Base-by-base conservation (phyloP, 805 yeast genomes). In the Sungouiella thailandica region DNA sequence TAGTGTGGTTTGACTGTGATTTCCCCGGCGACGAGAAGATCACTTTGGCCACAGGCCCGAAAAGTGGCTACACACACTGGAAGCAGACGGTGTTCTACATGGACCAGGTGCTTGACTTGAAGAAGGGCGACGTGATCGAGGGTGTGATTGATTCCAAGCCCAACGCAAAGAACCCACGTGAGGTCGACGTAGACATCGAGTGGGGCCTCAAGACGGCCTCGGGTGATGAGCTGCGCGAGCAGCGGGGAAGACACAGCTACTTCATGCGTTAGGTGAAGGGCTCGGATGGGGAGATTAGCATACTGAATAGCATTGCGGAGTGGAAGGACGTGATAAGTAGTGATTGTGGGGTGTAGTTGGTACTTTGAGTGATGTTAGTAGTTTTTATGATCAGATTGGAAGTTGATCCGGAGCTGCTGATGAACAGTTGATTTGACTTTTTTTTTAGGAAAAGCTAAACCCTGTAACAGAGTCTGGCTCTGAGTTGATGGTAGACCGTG, bases 1-100 rank as follows among this genome's bases (percentile, higher is more conserved):
- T 93, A 39, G 83, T 88, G 11, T 93, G 97, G 97, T 93, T 88
- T 53, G 98, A 93, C 54, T 83, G 87, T 53, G 89, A 76, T 44
- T 93, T 93, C 75, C 93, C 93, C 27, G 73, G 69, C 34, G 71
- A 69, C 37, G 76, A 78, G 47, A 75, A 73, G 46, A 81, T 90
- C 38, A 67, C 65, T 20, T 89, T 93, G 57, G 81, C 93, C 14
- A 94, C 99, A 10, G 97, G 97, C 16, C 96, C 99, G 23, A 88
- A 83, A 63, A 80, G 88, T 30, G 77, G 79, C 48, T 88, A 89
- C 70, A 93, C 98, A 11, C 99, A 93, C 67, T 93, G 99, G 99
- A 94, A 93, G 61, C 98, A 93, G 67, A 84, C 96, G 13, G 94
- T 93, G 1, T 88, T 94, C 64, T 94, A 93, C 61, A 71, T 90